Percentiles rank a stretch among this genome's conserved stretches.
Evolutionary conservation across 768 basidiomycete genomes (phyloP).

Genomic region (Arthromyces matolae): DNA sequence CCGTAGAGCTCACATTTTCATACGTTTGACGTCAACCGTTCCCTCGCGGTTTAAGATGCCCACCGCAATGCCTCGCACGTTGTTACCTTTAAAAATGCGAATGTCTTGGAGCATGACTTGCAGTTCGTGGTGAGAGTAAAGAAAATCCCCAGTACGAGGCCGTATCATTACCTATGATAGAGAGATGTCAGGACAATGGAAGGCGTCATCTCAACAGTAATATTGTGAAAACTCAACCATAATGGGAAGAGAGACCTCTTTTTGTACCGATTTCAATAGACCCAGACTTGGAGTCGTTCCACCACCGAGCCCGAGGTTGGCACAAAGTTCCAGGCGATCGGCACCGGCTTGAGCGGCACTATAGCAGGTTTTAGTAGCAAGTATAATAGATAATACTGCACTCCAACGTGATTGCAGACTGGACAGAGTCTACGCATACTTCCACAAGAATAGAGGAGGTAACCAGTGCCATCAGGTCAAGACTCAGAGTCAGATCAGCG

Average conservation of each 20-base stretch:
- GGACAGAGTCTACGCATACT: conserved; percentile 76
- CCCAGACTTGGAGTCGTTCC: conserved; percentile 84
- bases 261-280: conserved; percentile 55
- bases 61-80: conserved; percentile 64
- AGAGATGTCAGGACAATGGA: conserved; percentile 5
- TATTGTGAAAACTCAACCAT: conserved; percentile 48
- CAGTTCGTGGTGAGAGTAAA: conserved; percentile 64
- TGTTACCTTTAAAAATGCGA: conserved; percentile 49
- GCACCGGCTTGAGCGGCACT: conserved; percentile 74
- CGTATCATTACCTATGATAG: conserved; percentile 68
- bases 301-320: conserved; percentile 66
- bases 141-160: conserved; percentile 75
- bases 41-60: conserved; percentile 58
- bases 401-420: conserved; percentile 59
- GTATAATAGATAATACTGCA: conserved; percentile 10
- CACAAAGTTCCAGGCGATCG: conserved; percentile 74
- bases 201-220: conserved; percentile 2
- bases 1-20: conserved; percentile 45
- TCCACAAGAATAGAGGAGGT: conserved; percentile 41
- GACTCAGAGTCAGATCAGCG: neutral
- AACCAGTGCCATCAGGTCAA: conserved; percentile 9
- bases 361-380: conserved; percentile 11
- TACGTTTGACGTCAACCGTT: conserved; percentile 53
- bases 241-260: conserved; percentile 48
- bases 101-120: conserved; percentile 77